Percentiles rank a stretch among this genome's conserved stretches.
phyloP scores from a whole-genome alignment of 306 rosid species.

The Cucurbita maxima region DNA sequence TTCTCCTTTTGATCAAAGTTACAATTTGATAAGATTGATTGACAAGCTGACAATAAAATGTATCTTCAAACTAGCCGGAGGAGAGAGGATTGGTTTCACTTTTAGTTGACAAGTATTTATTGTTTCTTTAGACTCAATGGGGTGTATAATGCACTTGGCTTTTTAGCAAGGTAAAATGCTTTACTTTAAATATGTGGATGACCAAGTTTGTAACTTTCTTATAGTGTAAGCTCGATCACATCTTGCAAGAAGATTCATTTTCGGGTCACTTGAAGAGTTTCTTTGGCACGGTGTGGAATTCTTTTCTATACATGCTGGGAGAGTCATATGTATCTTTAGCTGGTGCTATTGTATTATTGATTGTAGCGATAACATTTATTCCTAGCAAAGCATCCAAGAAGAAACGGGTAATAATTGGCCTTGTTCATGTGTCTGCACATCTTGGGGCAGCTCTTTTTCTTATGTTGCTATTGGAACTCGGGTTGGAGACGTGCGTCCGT shows the following conservation, averaged over 20 bases:
- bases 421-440: constrained; percentile 88
- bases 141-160: background rate
- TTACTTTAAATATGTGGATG: constrained; percentile 14
- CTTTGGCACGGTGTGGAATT: constrained; percentile 73
- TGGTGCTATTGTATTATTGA: constrained; percentile 58
- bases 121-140: background rate
- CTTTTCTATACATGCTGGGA: constrained; percentile 56
- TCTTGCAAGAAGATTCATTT: constrained; percentile 70
- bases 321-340: constrained; percentile 56
- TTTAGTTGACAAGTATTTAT: no score
- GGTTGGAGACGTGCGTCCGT: constrained; percentile 72
- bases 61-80: no score
- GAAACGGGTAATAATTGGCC: constrained; percentile 60
- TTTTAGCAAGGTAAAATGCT: background rate
- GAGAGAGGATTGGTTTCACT: no score
- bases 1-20: no score
- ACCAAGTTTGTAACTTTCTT: constrained; percentile 18
- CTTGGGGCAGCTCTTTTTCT: constrained; percentile 75
- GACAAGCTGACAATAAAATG: no score
- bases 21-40: no score
- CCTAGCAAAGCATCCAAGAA: constrained; percentile 78
- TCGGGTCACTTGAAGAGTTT: constrained; percentile 65
- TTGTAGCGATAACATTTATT: constrained; percentile 60
- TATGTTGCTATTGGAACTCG: constrained; percentile 85
- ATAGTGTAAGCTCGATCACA: constrained; percentile 82